Conservation (phyloP, 495 filamentous ascomycete species). For the Annulohypoxylon moriforme region DNA sequence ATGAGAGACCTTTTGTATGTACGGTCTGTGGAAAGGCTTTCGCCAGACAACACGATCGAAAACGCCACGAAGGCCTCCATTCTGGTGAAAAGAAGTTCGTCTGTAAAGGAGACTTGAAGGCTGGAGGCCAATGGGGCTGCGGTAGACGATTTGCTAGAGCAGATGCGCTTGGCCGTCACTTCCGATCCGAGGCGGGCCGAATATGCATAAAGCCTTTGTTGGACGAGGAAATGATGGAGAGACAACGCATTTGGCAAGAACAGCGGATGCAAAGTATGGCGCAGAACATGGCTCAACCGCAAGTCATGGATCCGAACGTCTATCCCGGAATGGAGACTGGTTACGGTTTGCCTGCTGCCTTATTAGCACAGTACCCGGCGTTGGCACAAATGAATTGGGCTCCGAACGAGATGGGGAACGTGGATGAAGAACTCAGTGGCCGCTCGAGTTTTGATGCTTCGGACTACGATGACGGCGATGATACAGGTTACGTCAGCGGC, state of each 20-base stretch:
- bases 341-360: constrained; percentile 83
- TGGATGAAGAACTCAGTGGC: constrained; percentile 81
- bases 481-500: constrained; percentile 67
- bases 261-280: constrained; percentile 68
- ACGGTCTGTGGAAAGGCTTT: constrained; percentile 97
- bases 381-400: constrained; percentile 87
- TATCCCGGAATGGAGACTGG: constrained; percentile 64
- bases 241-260: constrained; percentile 73
- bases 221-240: constrained; percentile 86
- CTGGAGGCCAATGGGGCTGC: constrained; percentile 89
- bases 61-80: constrained; percentile 90
- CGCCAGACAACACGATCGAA: constrained; percentile 91
- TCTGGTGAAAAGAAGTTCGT: constrained; percentile 97
- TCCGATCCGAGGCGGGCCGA: constrained; percentile 92
- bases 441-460: constrained; percentile 91
- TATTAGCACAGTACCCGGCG: constrained; percentile 92
- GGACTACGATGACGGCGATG: constrained; percentile 73
- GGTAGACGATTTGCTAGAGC: constrained; percentile 93
- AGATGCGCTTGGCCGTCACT: constrained; percentile 95
- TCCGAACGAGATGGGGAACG: constrained; percentile 64
- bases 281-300: constrained; percentile 61
- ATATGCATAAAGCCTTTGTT: constrained; percentile 96
- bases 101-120: constrained; percentile 87
- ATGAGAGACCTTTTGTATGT: constrained; percentile 94
- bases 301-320: constrained; percentile 61